A percentile compares a stretch with the other conserved stretches of the same genome.
phyloP scores from a whole-genome alignment of 495 filamentous ascomycete species.

The Entonaema liquescens region DNA sequence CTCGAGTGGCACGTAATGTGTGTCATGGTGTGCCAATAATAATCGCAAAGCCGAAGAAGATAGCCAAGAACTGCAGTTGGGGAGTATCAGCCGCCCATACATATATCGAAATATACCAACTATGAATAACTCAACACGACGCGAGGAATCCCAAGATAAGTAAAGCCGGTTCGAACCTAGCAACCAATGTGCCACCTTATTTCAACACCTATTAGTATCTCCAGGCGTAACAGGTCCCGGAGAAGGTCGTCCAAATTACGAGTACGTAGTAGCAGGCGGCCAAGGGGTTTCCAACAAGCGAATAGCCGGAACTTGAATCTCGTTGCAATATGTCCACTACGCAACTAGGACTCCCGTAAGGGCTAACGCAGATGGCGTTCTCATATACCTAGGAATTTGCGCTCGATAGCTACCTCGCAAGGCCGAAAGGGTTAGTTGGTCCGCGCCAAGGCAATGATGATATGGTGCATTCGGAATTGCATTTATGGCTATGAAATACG shows the following conservation, averaged over 20 bases:
- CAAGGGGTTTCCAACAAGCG: neutral
- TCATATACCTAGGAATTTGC: conserved; percentile 83
- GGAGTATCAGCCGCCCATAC: conserved; percentile 35
- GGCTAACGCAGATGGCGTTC: conserved; percentile 73
- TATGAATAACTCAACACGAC: conserved; percentile 54
- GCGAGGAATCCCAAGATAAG: conserved; percentile 59
- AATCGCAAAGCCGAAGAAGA: conserved; percentile 41
- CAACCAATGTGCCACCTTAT: conserved; percentile 68
- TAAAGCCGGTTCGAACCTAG: conserved; percentile 73
- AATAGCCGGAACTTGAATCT: conserved; percentile 53
- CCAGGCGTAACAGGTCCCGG: conserved; percentile 74
- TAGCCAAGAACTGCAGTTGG: conserved; percentile 28
- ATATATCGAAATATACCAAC: conserved; percentile 17
- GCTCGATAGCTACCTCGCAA: conserved; percentile 69
- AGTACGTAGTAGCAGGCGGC: conserved; percentile 57
- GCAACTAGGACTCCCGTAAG: conserved; percentile 72
- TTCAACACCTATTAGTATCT: conserved; percentile 73
- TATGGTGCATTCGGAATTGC: conserved; percentile 25
- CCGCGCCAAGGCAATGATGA: conserved; percentile 26
- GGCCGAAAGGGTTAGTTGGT: conserved; percentile 26
- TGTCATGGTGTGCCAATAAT: conserved; percentile 33
- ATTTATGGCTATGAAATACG: conserved; percentile 14
- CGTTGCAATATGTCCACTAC: conserved; percentile 68
- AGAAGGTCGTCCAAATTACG: conserved; percentile 63
- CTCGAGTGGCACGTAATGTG: conserved; percentile 7